A percentile compares a stretch with the other conserved stretches of the same genome.
These are phyloP conservation scores for Rhizopogon sp. DNA, from an alignment of 768 basidiomycete species.

Conservation along the genomic window DNA sequence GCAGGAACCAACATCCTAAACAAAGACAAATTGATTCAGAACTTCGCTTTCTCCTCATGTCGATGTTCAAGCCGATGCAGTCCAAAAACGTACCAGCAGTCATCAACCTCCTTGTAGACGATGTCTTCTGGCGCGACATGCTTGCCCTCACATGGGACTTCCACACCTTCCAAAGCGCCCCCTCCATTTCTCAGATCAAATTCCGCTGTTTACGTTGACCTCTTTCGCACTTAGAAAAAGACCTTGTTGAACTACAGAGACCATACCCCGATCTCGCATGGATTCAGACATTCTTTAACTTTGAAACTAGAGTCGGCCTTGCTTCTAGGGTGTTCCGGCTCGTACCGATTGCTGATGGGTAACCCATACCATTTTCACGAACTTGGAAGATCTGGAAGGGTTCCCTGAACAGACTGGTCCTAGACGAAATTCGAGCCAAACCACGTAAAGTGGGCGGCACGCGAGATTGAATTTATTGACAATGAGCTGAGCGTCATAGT, in stretches of 20 bases:
- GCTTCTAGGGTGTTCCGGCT: conserved; percentile 41
- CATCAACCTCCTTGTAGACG: conserved; percentile 26
- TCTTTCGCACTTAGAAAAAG: conserved; percentile 18
- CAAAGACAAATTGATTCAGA: neutral
- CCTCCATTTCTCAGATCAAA: conserved; percentile 37
- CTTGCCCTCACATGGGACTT: conserved; percentile 63
- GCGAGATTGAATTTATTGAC: conserved; percentile 27
- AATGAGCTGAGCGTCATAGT: conserved; percentile 49
- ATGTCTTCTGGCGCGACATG: conserved; percentile 53
- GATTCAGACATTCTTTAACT: conserved; percentile 40
- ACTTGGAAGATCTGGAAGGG: conserved; percentile 44
- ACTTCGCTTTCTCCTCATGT: conserved; percentile 24
- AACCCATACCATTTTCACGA: conserved; percentile 42
- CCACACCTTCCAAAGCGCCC: conserved; percentile 46
- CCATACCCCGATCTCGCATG: conserved; percentile 34
- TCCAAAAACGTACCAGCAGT: conserved; percentile 31
- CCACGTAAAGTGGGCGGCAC: conserved; percentile 25
- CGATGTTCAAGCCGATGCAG: conserved; percentile 27
- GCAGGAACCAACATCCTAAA: too few relatives aligned
- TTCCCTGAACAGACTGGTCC: conserved; percentile 41
- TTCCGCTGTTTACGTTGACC: conserved; percentile 21
- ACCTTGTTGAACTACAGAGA: conserved; percentile 14
- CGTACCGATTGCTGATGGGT: conserved; percentile 35
- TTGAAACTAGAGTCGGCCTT: conserved; percentile 36
- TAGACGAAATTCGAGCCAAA: conserved; percentile 36